Base-by-base conservation (phyloP, 768 basidiomycete species). In the Auriscalpium vulgare region DNA sequence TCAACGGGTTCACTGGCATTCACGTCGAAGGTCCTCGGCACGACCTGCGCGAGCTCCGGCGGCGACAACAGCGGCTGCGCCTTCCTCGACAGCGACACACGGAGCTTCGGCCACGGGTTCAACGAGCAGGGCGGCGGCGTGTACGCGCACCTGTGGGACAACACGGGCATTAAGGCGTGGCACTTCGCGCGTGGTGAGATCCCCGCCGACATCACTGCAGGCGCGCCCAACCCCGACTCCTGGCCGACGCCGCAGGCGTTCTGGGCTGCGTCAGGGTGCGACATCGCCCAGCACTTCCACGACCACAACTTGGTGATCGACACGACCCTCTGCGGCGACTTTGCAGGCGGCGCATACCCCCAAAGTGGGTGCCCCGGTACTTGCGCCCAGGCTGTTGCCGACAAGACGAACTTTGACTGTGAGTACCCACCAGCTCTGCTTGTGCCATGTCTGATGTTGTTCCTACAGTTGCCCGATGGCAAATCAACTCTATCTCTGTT, bases 251-350 rank as follows among this genome's bases (percentile, higher is more conserved):
- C 52, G 37, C n/a, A 1, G 16, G 56, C 56, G 4, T 57, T 50
- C 34, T 54, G 11, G 21, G 50, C 59, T n/a, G 10, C 44, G 21
- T 6, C 8, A 1, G 10, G 10, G 10, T 60, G 59, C 49, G 34
- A 60, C 29, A 11, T 54, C n/a, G 13, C 14, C 10, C n/a, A 50
- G 10, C 37, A 60, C 16, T 40, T 60, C 17, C 2, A 19, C 9
- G 34, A 47, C 23, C 59, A 59, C 3, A 37, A 14, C 2, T 44
- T 59, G 11, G 37, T 54, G 10, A 14, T 60, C 21, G 46, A 60
- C 56, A 57, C 38, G 16, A 37, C 51, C 47, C 44, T 60, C 13
- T 29, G 56, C 44, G 59, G 56, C 21, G 51, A 37, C 51, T 60
- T 51, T 52, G 50, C 59, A 6, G 21, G 14, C 19, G 16, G 44